phyloP scores from a whole-genome alignment of 208 protist genomes.

The Naegleria lovaniensis region DNA sequence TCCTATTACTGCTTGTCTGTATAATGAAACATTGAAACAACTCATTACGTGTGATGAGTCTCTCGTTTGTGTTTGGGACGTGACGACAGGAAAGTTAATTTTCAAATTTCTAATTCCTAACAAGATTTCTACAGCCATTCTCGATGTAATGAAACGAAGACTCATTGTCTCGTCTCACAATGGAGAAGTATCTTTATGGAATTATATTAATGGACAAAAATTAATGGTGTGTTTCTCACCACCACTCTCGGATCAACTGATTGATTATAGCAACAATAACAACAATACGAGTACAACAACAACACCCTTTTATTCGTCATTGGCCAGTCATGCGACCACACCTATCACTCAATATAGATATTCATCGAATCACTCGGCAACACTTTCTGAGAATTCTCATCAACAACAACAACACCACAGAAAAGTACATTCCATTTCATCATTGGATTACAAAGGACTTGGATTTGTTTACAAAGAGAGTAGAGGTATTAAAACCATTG shows the following conservation, averaged over 20 bases:
- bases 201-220: background rate
- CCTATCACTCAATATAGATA: too few relatives aligned
- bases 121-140: background rate
- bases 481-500: background rate
- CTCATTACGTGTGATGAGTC: background rate
- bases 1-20: background rate
- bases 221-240: background rate
- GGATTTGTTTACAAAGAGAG: background rate
- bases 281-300: too few relatives aligned
- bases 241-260: background rate
- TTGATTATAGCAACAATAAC: background rate
- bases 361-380: too few relatives aligned
- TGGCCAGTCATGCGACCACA: too few relatives aligned
- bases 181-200: background rate
- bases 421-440: background rate
- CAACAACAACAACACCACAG: background rate
- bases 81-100: background rate
- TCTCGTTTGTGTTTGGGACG: background rate
- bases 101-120: slow-evolving; percentile 1
- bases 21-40: background rate
- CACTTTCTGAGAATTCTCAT: too few relatives aligned
- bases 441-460: background rate
- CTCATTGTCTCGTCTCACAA: background rate
- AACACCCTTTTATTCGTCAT: background rate
- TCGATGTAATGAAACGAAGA: background rate